Conservation (phyloP, 106 monocot genomes). For the Iris macrosiphon region DNA sequence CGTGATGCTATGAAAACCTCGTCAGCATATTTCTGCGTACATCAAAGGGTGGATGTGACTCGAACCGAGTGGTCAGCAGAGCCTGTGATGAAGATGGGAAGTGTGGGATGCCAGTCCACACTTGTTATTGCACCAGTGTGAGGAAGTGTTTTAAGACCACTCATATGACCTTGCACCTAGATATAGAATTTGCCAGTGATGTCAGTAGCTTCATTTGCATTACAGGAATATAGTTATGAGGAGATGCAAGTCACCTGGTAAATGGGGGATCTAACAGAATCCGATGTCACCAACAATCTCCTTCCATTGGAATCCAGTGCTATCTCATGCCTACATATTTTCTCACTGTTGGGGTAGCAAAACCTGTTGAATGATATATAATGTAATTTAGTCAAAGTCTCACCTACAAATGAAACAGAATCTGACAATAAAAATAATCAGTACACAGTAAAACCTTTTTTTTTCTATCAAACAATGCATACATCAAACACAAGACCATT, state of each 20-base stretch:
- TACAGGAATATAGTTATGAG: background rate
- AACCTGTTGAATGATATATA: conserved; percentile 39
- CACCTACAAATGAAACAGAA: too few relatives aligned
- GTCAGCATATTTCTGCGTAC: too few relatives aligned
- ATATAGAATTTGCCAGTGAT: background rate
- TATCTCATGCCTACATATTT: conserved; percentile 78
- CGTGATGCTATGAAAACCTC: too few relatives aligned
- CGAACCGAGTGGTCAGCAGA: conserved; percentile 93
- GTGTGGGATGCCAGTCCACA: conserved; percentile 97
- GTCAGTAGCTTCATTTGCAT: background rate
- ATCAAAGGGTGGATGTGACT: conserved; percentile 61
- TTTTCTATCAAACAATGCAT: too few relatives aligned
- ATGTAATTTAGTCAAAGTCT: background rate
- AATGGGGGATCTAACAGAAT: conserved; percentile 86
- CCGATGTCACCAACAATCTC: conserved; percentile 78
- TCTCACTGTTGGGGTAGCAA: conserved; percentile 68
- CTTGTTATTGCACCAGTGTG: conserved; percentile 80
- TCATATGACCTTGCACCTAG: conserved; percentile 76
- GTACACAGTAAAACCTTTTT: too few relatives aligned
- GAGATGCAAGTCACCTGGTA: conserved; percentile 54
- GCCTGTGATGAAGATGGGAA: conserved; percentile 79
- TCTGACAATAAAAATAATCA: too few relatives aligned
- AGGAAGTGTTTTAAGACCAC: conserved; percentile 59
- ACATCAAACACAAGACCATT: too few relatives aligned
- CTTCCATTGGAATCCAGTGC: conserved; percentile 76